Conservation (phyloP, 2,329 filamentous ascomycete genomes). For the Cercospora sp. region DNA sequence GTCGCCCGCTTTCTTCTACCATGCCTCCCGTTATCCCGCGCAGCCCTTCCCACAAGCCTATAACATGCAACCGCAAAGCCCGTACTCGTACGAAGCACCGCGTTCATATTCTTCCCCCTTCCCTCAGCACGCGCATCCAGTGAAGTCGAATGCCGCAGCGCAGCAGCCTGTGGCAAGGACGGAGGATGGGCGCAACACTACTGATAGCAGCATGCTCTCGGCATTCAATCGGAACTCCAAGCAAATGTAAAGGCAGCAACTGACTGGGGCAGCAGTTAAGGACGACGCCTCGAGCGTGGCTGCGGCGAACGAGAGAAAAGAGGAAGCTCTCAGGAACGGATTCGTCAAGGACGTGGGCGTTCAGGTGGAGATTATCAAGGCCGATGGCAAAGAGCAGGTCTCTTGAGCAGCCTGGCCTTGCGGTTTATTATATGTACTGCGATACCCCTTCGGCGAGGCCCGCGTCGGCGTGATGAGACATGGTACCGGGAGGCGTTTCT, state of each 20-base stretch:
- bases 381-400: slow-evolving; percentile 29
- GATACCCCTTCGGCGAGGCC: slow-evolving; percentile 20
- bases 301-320: slow-evolving; percentile 30
- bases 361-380: slow-evolving; percentile 34
- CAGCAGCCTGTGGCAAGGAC: slow-evolving; percentile 33
- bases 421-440: slow-evolving; percentile 15
- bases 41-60: slow-evolving; percentile 40
- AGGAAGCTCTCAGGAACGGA: slow-evolving; percentile 26
- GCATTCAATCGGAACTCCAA: slow-evolving; percentile 31
- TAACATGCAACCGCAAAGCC: slow-evolving; percentile 44
- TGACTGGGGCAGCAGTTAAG: slow-evolving; percentile 35
- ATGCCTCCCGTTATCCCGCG: slow-evolving; percentile 42
- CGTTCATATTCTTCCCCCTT: slow-evolving; percentile 41
- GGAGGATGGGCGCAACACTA: slow-evolving; percentile 39
- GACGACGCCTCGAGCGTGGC: slow-evolving; percentile 25
- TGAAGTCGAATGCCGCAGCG: slow-evolving; percentile 26
- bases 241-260: slow-evolving; percentile 24
- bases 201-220: slow-evolving; percentile 35
- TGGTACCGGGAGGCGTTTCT: slow-evolving; percentile 15
- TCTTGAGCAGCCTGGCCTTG: slow-evolving; percentile 18
- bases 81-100: slow-evolving; percentile 45
- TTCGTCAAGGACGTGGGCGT: slow-evolving; percentile 35
- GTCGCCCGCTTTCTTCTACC: slow-evolving; percentile 46
- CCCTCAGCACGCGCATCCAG: slow-evolving; percentile 45
- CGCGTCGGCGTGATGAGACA: slow-evolving; percentile 16